Percentiles rank a stretch among this genome's conserved stretches.
Evolutionary conservation across 352 stramenopile species (phyloP).

Genomic region (Phytophthora pinifolia): DNA sequence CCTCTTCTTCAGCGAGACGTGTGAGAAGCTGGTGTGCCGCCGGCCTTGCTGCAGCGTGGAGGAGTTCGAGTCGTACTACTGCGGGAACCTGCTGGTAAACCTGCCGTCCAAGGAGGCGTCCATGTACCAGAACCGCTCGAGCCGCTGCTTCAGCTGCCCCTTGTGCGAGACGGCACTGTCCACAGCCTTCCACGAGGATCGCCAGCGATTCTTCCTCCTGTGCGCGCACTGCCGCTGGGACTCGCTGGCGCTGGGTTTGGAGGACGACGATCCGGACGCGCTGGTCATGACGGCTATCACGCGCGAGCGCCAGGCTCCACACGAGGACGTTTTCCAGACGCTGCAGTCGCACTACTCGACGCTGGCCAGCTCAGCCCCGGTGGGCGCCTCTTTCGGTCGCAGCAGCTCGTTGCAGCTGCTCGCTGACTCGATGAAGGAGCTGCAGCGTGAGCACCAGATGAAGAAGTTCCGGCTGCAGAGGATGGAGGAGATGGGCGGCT

Average conservation of each 20-base stretch:
- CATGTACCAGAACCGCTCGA: slow-evolving; percentile 89
- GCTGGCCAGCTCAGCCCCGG: slow-evolving; percentile 13
- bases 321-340: slow-evolving; percentile 78
- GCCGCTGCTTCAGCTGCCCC: slow-evolving; percentile 79
- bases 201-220: slow-evolving; percentile 75
- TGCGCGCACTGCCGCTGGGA: slow-evolving; percentile 88
- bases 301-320: slow-evolving; percentile 64
- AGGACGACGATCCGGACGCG: slow-evolving; percentile 80
- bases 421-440: slow-evolving; percentile 69
- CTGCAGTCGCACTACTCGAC: slow-evolving; percentile 61
- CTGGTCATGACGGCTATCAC: slow-evolving; percentile 81
- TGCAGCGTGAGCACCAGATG: slow-evolving; percentile 85
- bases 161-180: slow-evolving; percentile 62
- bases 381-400: slow-evolving; percentile 17
- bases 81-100: slow-evolving; percentile 81
- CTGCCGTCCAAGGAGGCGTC: slow-evolving; percentile 85
- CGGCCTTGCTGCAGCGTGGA: slow-evolving; percentile 68
- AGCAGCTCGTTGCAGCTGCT: slow-evolving; percentile 49
- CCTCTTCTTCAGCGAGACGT: slow-evolving; percentile 81
- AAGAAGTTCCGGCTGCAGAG: slow-evolving; percentile 72
- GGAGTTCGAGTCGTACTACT: slow-evolving; percentile 91
- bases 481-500: slow-evolving; percentile 72
- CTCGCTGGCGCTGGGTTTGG: slow-evolving; percentile 60
- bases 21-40: slow-evolving; percentile 74
- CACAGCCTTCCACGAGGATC: slow-evolving; percentile 63